Conservation (phyloP, 2,329 filamentous ascomycete genomes). For the Juglanconis oblonga region DNA sequence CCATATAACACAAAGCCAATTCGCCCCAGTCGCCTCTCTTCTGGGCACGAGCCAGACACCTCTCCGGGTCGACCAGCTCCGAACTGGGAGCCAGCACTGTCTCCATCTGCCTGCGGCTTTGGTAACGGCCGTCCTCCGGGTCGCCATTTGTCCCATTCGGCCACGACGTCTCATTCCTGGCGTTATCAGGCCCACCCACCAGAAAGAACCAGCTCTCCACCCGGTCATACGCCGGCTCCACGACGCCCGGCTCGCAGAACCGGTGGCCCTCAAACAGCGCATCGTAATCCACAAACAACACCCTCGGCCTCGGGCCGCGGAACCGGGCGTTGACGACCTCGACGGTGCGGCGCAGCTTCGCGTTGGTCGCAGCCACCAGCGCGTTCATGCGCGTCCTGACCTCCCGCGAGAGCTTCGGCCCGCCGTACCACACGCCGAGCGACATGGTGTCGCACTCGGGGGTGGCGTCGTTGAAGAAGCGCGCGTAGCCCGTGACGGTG, state of each 20-base stretch:
- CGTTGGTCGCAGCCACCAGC: constrained; percentile 41
- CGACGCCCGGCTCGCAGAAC: constrained; percentile 31
- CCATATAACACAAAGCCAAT: constrained; percentile 43
- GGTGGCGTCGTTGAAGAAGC: constrained; percentile 45
- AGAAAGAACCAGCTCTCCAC: constrained; percentile 48
- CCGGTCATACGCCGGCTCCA: constrained; percentile 42
- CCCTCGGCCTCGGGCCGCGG: constrained; percentile 26
- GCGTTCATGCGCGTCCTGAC: constrained; percentile 40
- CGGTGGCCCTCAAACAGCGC: constrained; percentile 42
- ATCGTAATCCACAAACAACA: constrained; percentile 46
- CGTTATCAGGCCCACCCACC: constrained; percentile 42
- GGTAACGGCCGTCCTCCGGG: neutral
- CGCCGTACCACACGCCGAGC: constrained; percentile 44
- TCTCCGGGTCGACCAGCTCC: constrained; percentile 33
- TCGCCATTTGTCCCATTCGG: constrained; percentile 17
- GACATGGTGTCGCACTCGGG: constrained; percentile 41
- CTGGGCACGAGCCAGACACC: constrained; percentile 33
- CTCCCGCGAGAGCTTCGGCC: constrained; percentile 37
- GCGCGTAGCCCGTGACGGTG: constrained; percentile 45
- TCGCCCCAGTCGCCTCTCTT: constrained; percentile 40
- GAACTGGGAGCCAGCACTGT: constrained; percentile 28
- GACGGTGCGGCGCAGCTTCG: constrained; percentile 35
- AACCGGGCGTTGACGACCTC: constrained; percentile 36
- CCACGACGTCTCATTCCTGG: constrained; percentile 22
- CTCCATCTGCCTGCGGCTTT: neutral